Base-by-base conservation (phyloP, 805 yeast genomes). In the Saccharomycopsis selenospora region DNA sequence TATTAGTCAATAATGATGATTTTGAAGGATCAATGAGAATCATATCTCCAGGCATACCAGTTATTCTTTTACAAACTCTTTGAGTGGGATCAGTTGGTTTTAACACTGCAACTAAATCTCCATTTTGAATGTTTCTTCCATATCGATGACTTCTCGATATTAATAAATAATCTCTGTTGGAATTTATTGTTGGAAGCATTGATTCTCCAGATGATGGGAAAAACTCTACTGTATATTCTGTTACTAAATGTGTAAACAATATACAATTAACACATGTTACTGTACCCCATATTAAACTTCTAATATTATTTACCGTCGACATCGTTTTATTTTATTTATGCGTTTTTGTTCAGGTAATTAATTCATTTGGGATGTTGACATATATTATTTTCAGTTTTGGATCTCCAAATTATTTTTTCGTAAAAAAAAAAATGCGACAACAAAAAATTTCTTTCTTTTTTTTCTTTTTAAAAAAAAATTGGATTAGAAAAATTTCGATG, bases 41-140 rank as follows among this genome's bases (percentile, higher is more conserved):
- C 14, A 81, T 60, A 67, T 91, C 98, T 1, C 98, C 98, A 0
- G 97, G 95, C 95, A 91, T 83, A 0, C 98, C 99, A 0, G 95
- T 82, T 20, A 93, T 81, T 48, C 99, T 72, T 59, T 93, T 93
- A 60, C 99, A 93, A 2, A 93, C 95, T 48, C 95, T 69, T 58
- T 81, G 85, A 17, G 73, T 72, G 0, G 95, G 95, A 55, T 85
- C 90, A 2, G 95, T 85, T 1, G 99, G 99, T 62, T 93, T 93
- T 26, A 76, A 66, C 2, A 95, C 90, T 30, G 91, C 93, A 2
- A 93, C 76, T 48, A 91, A 75, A 61, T 93, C 99, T 0, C 99
- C 99, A 55, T 82, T 76, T 40, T 73, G 63, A 3, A 88, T 61
- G n/a, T 71, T 71, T 49, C 82, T 68, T 1, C 96, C 97, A 43